phyloP scores from a whole-genome alignment of 2,329 filamentous ascomycete species.

The Davidsoniella neocaledoniae region DNA sequence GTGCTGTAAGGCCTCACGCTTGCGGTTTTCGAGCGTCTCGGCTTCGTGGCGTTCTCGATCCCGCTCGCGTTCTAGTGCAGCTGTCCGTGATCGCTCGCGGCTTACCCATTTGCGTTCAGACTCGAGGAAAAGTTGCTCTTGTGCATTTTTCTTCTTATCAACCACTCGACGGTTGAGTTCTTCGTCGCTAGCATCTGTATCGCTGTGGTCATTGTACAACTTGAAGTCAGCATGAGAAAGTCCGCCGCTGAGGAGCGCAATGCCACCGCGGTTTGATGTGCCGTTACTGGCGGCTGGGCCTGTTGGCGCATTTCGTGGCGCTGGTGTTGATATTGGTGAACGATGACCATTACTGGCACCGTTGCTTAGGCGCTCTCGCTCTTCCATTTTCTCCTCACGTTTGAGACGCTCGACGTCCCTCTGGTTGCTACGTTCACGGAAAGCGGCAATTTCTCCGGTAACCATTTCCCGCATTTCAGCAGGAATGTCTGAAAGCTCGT shows the following conservation, averaged over 20 bases:
- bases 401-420: slow-evolving; percentile 76
- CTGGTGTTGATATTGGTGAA: neutral
- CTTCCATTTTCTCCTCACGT: slow-evolving; percentile 84
- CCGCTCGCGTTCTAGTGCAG: slow-evolving; percentile 71
- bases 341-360: slow-evolving; percentile 19
- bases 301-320: slow-evolving; percentile 55
- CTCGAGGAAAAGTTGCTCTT: slow-evolving; percentile 66
- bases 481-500: slow-evolving; percentile 89
- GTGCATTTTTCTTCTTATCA: slow-evolving; percentile 55
- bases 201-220: slow-evolving; percentile 50
- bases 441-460: slow-evolving; percentile 82
- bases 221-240: slow-evolving; percentile 27
- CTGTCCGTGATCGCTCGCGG: slow-evolving; percentile 66
- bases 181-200: slow-evolving; percentile 72
- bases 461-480: slow-evolving; percentile 93
- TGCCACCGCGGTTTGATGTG: slow-evolving; percentile 19
- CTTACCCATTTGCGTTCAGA: slow-evolving; percentile 84
- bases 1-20: slow-evolving; percentile 49
- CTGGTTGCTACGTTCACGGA: slow-evolving; percentile 77
- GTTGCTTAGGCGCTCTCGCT: slow-evolving; percentile 61
- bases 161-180: slow-evolving; percentile 62
- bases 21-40: slow-evolving; percentile 45
- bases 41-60: slow-evolving; percentile 64
- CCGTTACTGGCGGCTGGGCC: slow-evolving; percentile 58
- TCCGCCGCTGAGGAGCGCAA: slow-evolving; percentile 59